Conservation (phyloP, 1,284 basidiomycete genomes). For the Leccinum fuscescens region DNA sequence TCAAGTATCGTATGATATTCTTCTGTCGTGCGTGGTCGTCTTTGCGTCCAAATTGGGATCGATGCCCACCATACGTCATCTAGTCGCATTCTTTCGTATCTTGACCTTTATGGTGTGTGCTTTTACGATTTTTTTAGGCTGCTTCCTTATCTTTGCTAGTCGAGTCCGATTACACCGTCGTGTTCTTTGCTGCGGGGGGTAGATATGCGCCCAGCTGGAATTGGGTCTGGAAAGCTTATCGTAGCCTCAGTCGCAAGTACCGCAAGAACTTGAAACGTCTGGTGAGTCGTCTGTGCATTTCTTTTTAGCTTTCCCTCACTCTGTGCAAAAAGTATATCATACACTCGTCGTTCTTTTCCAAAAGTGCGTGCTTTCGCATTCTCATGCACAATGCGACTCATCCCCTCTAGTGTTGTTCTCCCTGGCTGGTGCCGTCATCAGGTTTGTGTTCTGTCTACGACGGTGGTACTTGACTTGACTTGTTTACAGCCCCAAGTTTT, state of each 20-base stretch:
- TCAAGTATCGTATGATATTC: conserved; percentile 72
- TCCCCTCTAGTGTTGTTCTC: conserved; percentile 70
- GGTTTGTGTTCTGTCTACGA: conserved; percentile 39
- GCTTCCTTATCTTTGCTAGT: conserved; percentile 43
- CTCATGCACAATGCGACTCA: neutral
- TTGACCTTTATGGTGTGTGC: conserved; percentile 71
- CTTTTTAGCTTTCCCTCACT: conserved; percentile 4
- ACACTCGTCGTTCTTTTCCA: conserved; percentile 84
- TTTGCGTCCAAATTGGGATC: conserved; percentile 2
- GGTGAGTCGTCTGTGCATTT: conserved; percentile 39
- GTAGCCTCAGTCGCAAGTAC: conserved; percentile 77
- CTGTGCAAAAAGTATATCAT: conserved; percentile 63
- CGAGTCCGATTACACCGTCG: conserved; percentile 83
- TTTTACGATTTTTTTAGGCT: neutral
- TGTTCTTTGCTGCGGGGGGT: conserved; percentile 83
- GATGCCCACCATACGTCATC: conserved; percentile 10
- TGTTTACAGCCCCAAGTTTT: conserved; percentile 73
- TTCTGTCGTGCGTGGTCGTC: conserved; percentile 66
- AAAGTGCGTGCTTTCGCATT: conserved; percentile 49
- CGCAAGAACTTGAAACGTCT: conserved; percentile 84
- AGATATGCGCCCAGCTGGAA: conserved; percentile 78
- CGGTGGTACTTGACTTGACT: neutral
- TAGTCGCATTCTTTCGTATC: conserved; percentile 72
- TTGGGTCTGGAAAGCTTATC: conserved; percentile 88
- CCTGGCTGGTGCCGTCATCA: conserved; percentile 80